These are phyloP conservation scores for Paxillus ammoniavirescens DNA, from an alignment of 768 basidiomycete genomes.

Conservation along the genomic window DNA sequence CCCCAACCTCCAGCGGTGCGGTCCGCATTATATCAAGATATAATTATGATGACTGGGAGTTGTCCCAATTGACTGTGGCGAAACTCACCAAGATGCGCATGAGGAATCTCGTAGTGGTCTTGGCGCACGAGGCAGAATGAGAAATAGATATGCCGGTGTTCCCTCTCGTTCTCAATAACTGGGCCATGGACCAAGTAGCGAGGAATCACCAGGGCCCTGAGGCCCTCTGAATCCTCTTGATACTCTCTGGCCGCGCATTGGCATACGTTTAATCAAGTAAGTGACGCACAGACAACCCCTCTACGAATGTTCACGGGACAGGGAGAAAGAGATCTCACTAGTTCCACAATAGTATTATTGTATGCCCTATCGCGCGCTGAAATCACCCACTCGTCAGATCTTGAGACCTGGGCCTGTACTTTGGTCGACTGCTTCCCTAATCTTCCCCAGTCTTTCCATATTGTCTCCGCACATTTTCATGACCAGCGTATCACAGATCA, in stretches of 20 bases:
- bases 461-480: too few species aligned
- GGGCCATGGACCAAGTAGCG: background rate
- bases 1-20: background rate
- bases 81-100: background rate
- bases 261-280: background rate
- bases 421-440: too few species aligned
- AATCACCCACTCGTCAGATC: too few species aligned
- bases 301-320: too few species aligned
- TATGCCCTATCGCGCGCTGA: too few species aligned
- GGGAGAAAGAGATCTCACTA: too few species aligned
- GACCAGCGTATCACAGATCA: too few species aligned
- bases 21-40: slow-evolving; percentile 1
- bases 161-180: background rate
- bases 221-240: background rate
- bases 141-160: slow-evolving; percentile 5
- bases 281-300: too few species aligned
- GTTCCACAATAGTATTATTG: too few species aligned
- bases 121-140: slow-evolving; percentile 5
- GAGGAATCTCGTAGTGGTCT: slow-evolving; percentile 1
- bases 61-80: background rate
- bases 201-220: background rate
- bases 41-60: background rate
- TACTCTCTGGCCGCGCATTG: too few species aligned
- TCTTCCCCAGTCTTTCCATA: too few species aligned
- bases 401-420: too few species aligned